A percentile compares a stretch with the other conserved stretches of the same genome.
Evolutionary conservation across 495 filamentous ascomycete species (phyloP).

Genomic region (Tetracladium marchalianum): DNA sequence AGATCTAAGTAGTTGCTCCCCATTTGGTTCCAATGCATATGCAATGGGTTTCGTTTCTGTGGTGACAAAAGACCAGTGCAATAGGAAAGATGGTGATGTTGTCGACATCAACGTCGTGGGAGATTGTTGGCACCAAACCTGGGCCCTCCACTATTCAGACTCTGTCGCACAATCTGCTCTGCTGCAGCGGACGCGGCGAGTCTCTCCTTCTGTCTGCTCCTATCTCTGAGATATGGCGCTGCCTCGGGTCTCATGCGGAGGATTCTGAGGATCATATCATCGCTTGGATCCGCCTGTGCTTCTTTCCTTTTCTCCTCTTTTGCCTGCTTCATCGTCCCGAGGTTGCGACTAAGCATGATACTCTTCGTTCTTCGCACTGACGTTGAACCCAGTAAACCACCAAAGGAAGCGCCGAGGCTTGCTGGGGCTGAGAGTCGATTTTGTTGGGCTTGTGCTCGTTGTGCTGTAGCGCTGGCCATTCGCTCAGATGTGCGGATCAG

Average conservation of each 20-base stretch:
- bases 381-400: conserved; percentile 59
- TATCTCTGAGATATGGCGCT: conserved; percentile 76
- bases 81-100: too few relatives aligned
- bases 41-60: not conserved
- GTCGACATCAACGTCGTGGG: conserved; percentile 23
- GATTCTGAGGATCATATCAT: conserved; percentile 97
- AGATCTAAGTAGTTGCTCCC: not conserved
- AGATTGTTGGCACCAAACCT: conserved; percentile 49
- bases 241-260: conserved; percentile 94
- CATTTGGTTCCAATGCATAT: too few relatives aligned
- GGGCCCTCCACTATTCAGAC: conserved; percentile 57
- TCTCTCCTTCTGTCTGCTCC: conserved; percentile 88
- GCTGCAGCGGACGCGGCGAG: conserved; percentile 83
- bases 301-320: conserved; percentile 95
- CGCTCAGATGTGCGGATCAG: conserved; percentile 87
- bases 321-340: conserved; percentile 90
- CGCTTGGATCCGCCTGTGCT: conserved; percentile 90
- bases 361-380: conserved; percentile 75
- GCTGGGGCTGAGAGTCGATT: conserved; percentile 70
- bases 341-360: conserved; percentile 88
- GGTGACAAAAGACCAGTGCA: too few relatives aligned
- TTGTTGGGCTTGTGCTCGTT: conserved; percentile 58
- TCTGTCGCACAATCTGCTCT: conserved; percentile 90
- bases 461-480: conserved; percentile 85
- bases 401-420: conserved; percentile 40